These are phyloP conservation scores for Fusarium armeniacum DNA, from an alignment of 2,329 filamentous ascomycete genomes.

Conservation along the genomic window DNA sequence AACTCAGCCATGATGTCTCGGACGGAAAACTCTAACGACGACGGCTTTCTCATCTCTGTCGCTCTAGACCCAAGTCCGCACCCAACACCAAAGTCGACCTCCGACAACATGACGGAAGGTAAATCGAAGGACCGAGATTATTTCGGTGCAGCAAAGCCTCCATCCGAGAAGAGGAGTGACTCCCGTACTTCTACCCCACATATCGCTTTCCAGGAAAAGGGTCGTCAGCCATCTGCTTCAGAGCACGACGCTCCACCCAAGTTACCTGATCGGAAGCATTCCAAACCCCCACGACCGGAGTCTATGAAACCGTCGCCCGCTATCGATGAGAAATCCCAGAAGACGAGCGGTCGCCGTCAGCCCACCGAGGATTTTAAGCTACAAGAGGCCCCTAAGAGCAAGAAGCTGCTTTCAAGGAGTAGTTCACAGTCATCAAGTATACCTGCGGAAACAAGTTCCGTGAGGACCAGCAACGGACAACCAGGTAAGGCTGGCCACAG, in stretches of 20 bases:
- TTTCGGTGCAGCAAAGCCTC: slow-evolving; percentile 64
- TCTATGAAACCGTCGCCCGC: slow-evolving; percentile 49
- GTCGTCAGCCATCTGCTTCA: slow-evolving; percentile 68
- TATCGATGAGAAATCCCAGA: slow-evolving; percentile 58
- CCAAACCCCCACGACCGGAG: slow-evolving; percentile 64
- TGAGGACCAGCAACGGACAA: slow-evolving; percentile 55
- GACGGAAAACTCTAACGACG: slow-evolving; percentile 64
- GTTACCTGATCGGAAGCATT: slow-evolving; percentile 54
- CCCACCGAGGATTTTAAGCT: slow-evolving; percentile 77
- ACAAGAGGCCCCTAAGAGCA: slow-evolving; percentile 82
- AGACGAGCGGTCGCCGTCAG: slow-evolving; percentile 53
- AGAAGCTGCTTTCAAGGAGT: slow-evolving; percentile 61
- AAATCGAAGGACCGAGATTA: slow-evolving; percentile 72
- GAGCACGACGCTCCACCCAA: slow-evolving; percentile 68
- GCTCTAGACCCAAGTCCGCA: slow-evolving; percentile 78
- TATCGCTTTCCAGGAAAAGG: slow-evolving; percentile 91
- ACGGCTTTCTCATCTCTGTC: slow-evolving; percentile 83
- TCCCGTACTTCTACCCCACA: slow-evolving; percentile 79
- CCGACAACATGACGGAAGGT: slow-evolving; percentile 62
- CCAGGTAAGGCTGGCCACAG: slow-evolving; percentile 47
- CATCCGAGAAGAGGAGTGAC: slow-evolving; percentile 62
- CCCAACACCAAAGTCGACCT: slow-evolving; percentile 68
- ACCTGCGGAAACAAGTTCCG: slow-evolving; percentile 54
- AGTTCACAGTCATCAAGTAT: slow-evolving; percentile 61
- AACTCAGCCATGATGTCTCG: slow-evolving; percentile 76